Evolutionary conservation across 2,329 filamentous ascomycete species (phyloP).

Genomic region (Ophiostoma australiae): DNA sequence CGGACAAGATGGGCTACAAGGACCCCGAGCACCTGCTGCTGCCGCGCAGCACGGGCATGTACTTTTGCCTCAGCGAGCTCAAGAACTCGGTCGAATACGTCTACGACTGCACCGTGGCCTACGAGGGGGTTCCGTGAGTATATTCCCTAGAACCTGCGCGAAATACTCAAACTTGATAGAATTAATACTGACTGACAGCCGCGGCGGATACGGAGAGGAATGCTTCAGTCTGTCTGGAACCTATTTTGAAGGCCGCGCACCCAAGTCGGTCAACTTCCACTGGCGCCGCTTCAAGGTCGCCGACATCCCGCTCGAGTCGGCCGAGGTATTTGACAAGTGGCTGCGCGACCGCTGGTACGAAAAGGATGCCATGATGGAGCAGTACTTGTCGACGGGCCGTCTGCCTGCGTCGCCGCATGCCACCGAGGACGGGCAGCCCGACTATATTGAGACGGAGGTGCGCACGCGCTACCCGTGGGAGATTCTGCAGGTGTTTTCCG

Average conservation of each 20-base stretch:
- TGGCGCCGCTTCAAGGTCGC: conserved; percentile 81
- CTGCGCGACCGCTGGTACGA: conserved; percentile 81
- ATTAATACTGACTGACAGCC: conserved; percentile 43
- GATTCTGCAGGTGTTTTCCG: conserved; percentile 50
- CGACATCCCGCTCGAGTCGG: conserved; percentile 73
- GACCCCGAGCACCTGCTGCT: conserved; percentile 71
- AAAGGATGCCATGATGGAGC: conserved; percentile 83
- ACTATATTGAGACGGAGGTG: conserved; percentile 56
- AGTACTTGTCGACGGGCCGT: conserved; percentile 69
- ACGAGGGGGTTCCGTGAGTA: conserved; percentile 86
- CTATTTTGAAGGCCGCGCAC: conserved; percentile 81
- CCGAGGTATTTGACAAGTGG: conserved; percentile 76
- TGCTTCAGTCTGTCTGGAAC: conserved; percentile 82
- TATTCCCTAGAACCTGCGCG: not conserved
- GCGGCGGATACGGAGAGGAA: conserved; percentile 80
- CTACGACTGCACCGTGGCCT: conserved; percentile 92
- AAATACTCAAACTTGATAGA: not conserved
- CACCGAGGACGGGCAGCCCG: conserved; percentile 30
- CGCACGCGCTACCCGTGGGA: conserved; percentile 51
- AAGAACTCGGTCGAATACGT: conserved; percentile 71
- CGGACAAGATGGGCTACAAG: conserved; percentile 65
- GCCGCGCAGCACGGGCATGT: conserved; percentile 74
- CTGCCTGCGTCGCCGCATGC: conserved; percentile 65
- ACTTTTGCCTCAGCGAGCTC: conserved; percentile 73
- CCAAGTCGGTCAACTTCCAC: conserved; percentile 94